Conservation (phyloP, 2,329 filamentous ascomycete genomes). For the Aureobasidium subglaciale region DNA sequence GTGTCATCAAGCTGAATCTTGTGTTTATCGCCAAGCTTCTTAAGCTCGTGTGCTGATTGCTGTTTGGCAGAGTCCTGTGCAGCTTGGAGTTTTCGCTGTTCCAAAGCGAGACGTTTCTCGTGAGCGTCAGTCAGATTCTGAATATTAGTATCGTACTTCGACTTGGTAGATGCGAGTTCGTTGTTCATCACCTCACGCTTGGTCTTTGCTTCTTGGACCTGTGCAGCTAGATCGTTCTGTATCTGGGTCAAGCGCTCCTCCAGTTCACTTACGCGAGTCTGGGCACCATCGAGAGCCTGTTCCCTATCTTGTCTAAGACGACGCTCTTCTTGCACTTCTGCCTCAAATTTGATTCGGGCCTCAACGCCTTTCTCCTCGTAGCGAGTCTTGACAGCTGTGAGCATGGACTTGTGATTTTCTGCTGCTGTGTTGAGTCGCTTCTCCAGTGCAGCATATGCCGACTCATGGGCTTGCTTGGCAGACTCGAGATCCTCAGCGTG, state of each 20-base stretch:
- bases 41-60: neutral
- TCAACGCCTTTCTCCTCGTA: conserved; percentile 16
- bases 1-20: neutral
- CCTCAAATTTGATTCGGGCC: conserved; percentile 2
- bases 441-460: conserved; percentile 8
- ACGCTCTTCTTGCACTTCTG: conserved; percentile 7
- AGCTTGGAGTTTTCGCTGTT: conserved; percentile 6
- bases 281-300: neutral
- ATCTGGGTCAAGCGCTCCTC: conserved; percentile 3
- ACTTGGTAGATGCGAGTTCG: neutral
- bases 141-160: conserved; percentile 8
- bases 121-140: conserved; percentile 1
- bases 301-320: neutral
- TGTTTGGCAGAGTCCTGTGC: neutral
- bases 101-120: neutral
- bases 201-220: neutral
- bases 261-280: neutral
- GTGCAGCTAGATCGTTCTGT: neutral
- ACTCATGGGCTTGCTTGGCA: conserved; percentile 11
- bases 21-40: neutral
- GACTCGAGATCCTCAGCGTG: conserved; percentile 14
- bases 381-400: conserved; percentile 10
- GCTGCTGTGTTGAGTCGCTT: conserved; percentile 9
- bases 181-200: neutral
- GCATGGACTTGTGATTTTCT: conserved; percentile 5